Conservation (phyloP, 805 yeast species). For the Cyberlindnera mycetangii region DNA sequence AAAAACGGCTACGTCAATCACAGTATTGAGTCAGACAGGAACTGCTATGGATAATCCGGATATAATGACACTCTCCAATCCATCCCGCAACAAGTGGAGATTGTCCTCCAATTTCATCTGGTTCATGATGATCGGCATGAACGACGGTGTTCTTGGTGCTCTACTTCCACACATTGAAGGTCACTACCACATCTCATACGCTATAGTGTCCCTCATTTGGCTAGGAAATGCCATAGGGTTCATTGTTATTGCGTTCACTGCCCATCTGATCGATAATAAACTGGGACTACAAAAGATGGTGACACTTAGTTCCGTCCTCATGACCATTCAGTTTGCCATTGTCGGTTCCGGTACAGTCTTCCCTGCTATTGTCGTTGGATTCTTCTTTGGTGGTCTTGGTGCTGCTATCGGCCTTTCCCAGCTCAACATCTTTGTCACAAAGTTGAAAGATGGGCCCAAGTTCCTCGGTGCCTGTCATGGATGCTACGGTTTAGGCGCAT, state of each 20-base stretch:
- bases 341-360: slow-evolving; percentile 47
- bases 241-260: slow-evolving; percentile 43
- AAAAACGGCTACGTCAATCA: not conserved
- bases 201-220: slow-evolving; percentile 56
- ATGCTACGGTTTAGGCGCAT: slow-evolving; percentile 61
- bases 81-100: slow-evolving; percentile 42
- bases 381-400: slow-evolving; percentile 58
- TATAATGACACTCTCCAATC: slow-evolving; percentile 37
- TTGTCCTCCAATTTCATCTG: slow-evolving; percentile 39
- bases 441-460: slow-evolving; percentile 40
- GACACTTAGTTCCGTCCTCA: slow-evolving; percentile 35
- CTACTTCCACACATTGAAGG: slow-evolving; percentile 49
- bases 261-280: slow-evolving; percentile 39
- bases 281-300: slow-evolving; percentile 41
- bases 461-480: slow-evolving; percentile 58
- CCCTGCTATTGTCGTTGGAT: slow-evolving; percentile 46
- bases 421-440: slow-evolving; percentile 48
- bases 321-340: slow-evolving; percentile 40
- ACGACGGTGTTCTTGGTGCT: slow-evolving; percentile 61
- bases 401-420: slow-evolving; percentile 47
- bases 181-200: slow-evolving; percentile 44
- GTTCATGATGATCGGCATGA: slow-evolving; percentile 41
- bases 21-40: not conserved
- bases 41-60: not conserved
- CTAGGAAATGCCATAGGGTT: slow-evolving; percentile 54